Evolutionary conservation across 208 protist genomes (phyloP), one percentile per base, ranked within the genome.

Genomic region (Novymonas esmeraldas): DNA sequence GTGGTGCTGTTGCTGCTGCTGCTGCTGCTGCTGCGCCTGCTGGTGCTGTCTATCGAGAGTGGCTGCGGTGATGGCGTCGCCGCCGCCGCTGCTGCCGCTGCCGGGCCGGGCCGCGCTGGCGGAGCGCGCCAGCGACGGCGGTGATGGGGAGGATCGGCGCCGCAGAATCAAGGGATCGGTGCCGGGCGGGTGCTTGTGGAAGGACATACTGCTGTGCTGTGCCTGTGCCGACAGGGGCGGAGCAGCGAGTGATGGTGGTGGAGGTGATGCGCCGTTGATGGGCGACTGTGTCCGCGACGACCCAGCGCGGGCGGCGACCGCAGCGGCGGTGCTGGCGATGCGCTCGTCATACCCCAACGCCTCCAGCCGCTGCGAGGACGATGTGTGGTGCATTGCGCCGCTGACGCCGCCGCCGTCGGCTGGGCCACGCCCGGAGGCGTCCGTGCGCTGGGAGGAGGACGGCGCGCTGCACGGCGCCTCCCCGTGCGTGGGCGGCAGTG

Each of bases 401-500:
- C 54, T 29, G 54, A 5, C 44, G 34, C 54, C 22, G 22, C 44
- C 54, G 54, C 22, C 20, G 54, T 3, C 16, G n/a, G n/a, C n/a
- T n/a, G n/a, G n/a, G 20, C n/a, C 54, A 3, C 39, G 26, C 56
- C n/a, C 56, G 13, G 56, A 36, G 26, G 20, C 56, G 6, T 61
- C 56, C 3, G 44, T 54, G 52, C 36, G 26, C 14, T 42, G n/a
- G 16, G 68, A 56, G 42, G 42, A 9, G 5, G 50, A 22, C 7
- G 29, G 51, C 7, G 2, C 41, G 33, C 34, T 36, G 34, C 36
- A 16, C 29, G 69, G 44, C 1, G 36, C n/a, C 34, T 36, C 57
- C 11, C 65, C 65, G 64, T 82, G 80, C 33, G 67, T 65, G 20
- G 64, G 38, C 9, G 79, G 68, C 2, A 89, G 63, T 14, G 65